These are phyloP conservation scores for Xylariaceae sp. DNA, from an alignment of 2,329 filamentous ascomycete species.

Conservation along the genomic window DNA sequence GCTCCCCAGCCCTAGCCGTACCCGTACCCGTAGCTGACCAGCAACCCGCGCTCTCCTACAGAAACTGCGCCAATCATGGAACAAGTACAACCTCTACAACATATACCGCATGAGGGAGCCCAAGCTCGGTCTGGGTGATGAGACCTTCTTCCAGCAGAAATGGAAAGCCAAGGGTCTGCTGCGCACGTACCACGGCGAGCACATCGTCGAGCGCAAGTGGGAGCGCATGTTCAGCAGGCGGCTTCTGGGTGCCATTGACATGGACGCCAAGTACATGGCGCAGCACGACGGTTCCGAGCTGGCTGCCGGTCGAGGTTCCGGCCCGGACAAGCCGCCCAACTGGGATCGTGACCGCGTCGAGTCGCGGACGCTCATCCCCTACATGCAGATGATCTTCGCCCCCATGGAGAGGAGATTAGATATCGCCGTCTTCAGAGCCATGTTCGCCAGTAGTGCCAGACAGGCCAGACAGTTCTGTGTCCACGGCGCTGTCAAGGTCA, in stretches of 20 bases:
- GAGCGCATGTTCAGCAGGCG: slow-evolving; percentile 83
- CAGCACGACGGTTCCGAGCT: slow-evolving; percentile 74
- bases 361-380: slow-evolving; percentile 59
- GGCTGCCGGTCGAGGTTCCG: slow-evolving; percentile 78
- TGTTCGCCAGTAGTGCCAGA: slow-evolving; percentile 89
- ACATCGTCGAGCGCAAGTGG: slow-evolving; percentile 91
- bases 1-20: background rate
- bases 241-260: slow-evolving; percentile 76
- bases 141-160: slow-evolving; percentile 97
- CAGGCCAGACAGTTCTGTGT: slow-evolving; percentile 93
- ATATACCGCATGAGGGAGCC: slow-evolving; percentile 53
- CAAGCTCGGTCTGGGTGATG: slow-evolving; percentile 34
- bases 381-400: slow-evolving; percentile 94
- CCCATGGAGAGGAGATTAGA: slow-evolving; percentile 87
- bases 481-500: slow-evolving; percentile 90
- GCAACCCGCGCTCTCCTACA: slow-evolving; percentile 36
- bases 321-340: slow-evolving; percentile 41
- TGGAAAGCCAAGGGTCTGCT: slow-evolving; percentile 82
- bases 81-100: slow-evolving; percentile 96
- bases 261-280: slow-evolving; percentile 77
- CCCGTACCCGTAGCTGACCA: slow-evolving; percentile 5
- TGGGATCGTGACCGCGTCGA: background rate
- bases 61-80: slow-evolving; percentile 96
- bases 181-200: slow-evolving; percentile 89
- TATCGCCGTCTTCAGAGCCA: slow-evolving; percentile 85